Percentiles rank a stretch among this genome's conserved stretches.
phyloP scores from a whole-genome alignment of 768 basidiomycete genomes.

The Leucogyrophana mollusca region DNA sequence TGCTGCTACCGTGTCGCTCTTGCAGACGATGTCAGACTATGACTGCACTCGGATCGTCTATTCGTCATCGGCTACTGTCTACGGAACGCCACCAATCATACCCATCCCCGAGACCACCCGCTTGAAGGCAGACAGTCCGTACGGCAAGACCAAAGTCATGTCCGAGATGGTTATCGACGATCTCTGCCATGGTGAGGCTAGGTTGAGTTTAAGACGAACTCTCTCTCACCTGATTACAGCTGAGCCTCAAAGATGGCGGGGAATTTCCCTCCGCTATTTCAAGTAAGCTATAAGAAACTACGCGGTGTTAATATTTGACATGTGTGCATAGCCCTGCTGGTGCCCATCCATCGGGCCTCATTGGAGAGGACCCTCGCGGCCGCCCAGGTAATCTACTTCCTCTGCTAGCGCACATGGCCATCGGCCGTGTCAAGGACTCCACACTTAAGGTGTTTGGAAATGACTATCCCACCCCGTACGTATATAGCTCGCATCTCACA shows the following conservation, averaged over 20 bases:
- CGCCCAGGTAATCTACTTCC: slow-evolving; percentile 94
- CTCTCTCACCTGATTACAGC: slow-evolving; percentile 45
- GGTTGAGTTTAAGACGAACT: neutral
- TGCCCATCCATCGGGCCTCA: slow-evolving; percentile 93
- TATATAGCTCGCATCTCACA: slow-evolving; percentile 6
- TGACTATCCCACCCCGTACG: slow-evolving; percentile 92
- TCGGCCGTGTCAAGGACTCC: slow-evolving; percentile 75
- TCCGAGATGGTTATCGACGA: slow-evolving; percentile 88
- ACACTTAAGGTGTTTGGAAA: slow-evolving; percentile 89
- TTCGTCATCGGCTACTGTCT: slow-evolving; percentile 97
- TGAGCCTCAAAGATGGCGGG: slow-evolving; percentile 69
- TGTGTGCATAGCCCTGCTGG: slow-evolving; percentile 75
- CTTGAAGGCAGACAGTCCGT: slow-evolving; percentile 86
- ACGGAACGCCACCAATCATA: slow-evolving; percentile 87
- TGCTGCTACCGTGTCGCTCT: slow-evolving; percentile 77
- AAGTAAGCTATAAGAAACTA: slow-evolving; percentile 68
- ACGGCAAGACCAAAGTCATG: slow-evolving; percentile 97
- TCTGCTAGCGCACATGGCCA: slow-evolving; percentile 90
- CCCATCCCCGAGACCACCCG: slow-evolving; percentile 94
- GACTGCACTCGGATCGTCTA: slow-evolving; percentile 89
- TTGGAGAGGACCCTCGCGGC: slow-evolving; percentile 96
- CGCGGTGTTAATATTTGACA: slow-evolving; percentile 6
- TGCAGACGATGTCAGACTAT: slow-evolving; percentile 84
- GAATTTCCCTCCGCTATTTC: slow-evolving; percentile 93
- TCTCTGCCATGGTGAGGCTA: slow-evolving; percentile 63